Percentiles rank a stretch among this genome's conserved stretches.
Conservation (phyloP, 257 asterid genomes). For the Primulina huaijiensis region DNA sequence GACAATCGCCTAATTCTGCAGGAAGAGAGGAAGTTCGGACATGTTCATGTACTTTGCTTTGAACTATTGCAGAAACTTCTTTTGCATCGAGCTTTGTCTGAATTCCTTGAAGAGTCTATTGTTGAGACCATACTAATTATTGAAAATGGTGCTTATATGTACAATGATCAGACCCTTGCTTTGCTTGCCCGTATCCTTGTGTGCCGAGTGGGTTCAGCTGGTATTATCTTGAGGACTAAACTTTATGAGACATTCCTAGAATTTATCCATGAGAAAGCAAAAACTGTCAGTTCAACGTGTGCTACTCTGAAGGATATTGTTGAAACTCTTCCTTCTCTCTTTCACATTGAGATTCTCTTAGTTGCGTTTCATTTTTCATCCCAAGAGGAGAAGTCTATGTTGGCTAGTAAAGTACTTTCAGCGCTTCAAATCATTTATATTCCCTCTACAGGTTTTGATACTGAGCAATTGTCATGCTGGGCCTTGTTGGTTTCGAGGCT, state of each 20-base stretch:
- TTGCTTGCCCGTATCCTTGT: constrained; percentile 79
- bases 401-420: constrained; percentile 50
- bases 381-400: constrained; percentile 59
- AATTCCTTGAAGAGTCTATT: constrained; percentile 61
- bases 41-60: constrained; percentile 61
- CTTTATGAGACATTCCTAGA: constrained; percentile 47
- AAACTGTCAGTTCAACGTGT: constrained; percentile 42
- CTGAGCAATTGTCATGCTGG: constrained; percentile 78
- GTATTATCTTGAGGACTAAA: constrained; percentile 69
- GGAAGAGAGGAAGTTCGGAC: constrained; percentile 60
- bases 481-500: constrained; percentile 76
- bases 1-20: constrained; percentile 40
- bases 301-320: constrained; percentile 61
- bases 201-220: constrained; percentile 57
- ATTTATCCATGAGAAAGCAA: constrained; percentile 57
- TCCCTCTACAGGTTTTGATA: constrained; percentile 47
- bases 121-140: constrained; percentile 60
- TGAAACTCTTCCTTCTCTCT: constrained; percentile 71
- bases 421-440: constrained; percentile 47
- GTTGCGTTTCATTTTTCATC: constrained; percentile 83
- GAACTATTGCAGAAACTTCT: constrained; percentile 71
- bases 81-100: constrained; percentile 52
- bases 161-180: constrained; percentile 81
- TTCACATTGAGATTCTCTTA: constrained; percentile 80
- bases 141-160: constrained; percentile 61